phyloP scores from a whole-genome alignment of 495 filamentous ascomycete species.

The Neurospora sp. region DNA sequence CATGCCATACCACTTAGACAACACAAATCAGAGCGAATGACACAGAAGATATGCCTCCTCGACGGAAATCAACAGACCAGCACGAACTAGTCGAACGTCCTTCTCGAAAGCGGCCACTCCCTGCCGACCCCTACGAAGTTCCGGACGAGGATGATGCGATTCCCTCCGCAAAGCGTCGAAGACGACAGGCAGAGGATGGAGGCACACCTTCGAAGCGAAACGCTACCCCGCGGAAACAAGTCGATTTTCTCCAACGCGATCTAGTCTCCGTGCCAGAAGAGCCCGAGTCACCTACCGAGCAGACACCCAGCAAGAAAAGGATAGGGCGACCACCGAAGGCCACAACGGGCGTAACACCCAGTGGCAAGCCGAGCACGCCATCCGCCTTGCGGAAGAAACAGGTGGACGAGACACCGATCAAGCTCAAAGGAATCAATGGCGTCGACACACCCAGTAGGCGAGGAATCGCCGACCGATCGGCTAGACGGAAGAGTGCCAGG shows the following conservation, averaged over 20 bases:
- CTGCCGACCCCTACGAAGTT: conserved; percentile 18
- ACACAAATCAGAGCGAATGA: not conserved
- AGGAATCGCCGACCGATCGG: conserved; percentile 69
- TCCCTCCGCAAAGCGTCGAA: conserved; percentile 10
- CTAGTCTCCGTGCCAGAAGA: not conserved
- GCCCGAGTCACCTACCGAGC: not conserved
- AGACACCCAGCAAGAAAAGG: conserved; percentile 14
- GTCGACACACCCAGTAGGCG: conserved; percentile 45
- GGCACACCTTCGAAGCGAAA: not conserved
- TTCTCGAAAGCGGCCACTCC: conserved; percentile 10
- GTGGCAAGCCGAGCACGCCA: conserved; percentile 19
- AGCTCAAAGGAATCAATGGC: conserved; percentile 20
- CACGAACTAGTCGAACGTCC: conserved; percentile 3
- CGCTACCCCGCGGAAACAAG: not conserved
- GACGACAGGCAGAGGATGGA: not conserved
- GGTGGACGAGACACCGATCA: conserved; percentile 27
- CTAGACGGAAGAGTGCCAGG: conserved; percentile 74
- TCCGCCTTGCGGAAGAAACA: conserved; percentile 18
- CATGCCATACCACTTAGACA: not conserved
- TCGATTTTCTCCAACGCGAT: not conserved
- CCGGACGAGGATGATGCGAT: conserved; percentile 17
- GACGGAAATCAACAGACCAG: conserved; percentile 9
- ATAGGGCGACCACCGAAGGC: conserved; percentile 18
- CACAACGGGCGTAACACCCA: conserved; percentile 7
- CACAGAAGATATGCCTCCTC: not conserved